These are phyloP conservation scores for Lycium barbarum DNA, from an alignment of 257 asterid genomes.

Conservation along the genomic window DNA sequence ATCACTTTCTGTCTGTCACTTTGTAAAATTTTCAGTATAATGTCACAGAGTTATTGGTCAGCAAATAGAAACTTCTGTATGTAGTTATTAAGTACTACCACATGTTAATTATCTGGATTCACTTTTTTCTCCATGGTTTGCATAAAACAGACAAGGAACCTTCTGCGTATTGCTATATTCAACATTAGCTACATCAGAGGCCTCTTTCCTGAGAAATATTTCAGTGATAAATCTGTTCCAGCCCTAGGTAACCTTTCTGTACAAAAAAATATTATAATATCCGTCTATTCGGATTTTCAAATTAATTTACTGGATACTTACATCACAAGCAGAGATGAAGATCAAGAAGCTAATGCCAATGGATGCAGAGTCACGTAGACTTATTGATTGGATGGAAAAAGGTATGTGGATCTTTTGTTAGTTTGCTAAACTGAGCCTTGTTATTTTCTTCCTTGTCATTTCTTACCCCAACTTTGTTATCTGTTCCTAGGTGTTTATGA, in stretches of 20 bases:
- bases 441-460: slow-evolving; percentile 29
- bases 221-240: slow-evolving; percentile 91
- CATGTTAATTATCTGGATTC: neutral
- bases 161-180: slow-evolving; percentile 94
- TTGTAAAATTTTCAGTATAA: neutral
- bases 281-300: neutral
- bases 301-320: slow-evolving; percentile 34
- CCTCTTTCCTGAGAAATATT: slow-evolving; percentile 91
- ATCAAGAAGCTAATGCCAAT: slow-evolving; percentile 97
- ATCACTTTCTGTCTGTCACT: neutral
- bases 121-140: slow-evolving; percentile 33
- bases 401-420: slow-evolving; percentile 47
- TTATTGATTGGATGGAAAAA: slow-evolving; percentile 99
- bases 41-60: neutral
- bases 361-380: slow-evolving; percentile 96
- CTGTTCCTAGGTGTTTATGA: slow-evolving; percentile 78
- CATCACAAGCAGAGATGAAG: slow-evolving; percentile 74
- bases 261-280: neutral
- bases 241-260: slow-evolving; percentile 72
- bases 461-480: slow-evolving; percentile 27
- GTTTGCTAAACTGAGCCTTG: neutral
- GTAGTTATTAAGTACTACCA: neutral
- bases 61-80: neutral
- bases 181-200: slow-evolving; percentile 97
- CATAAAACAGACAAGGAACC: slow-evolving; percentile 77